These are phyloP conservation scores for Pelargonium myrrhifolium DNA, from an alignment of 441 rosid genomes.

Conservation along the genomic window DNA sequence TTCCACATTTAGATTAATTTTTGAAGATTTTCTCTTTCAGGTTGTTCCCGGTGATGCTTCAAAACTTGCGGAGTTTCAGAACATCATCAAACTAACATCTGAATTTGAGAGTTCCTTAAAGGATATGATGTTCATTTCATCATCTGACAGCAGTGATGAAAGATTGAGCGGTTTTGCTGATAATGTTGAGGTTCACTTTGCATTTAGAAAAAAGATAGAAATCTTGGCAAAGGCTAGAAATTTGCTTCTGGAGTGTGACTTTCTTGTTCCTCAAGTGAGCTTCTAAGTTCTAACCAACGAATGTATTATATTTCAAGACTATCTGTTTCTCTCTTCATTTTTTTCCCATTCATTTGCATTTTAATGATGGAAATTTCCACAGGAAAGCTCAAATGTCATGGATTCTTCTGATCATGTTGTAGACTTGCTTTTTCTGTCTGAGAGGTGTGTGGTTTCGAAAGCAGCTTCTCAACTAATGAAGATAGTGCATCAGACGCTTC, in stretches of 20 bases:
- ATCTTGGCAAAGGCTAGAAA: slow-evolving; percentile 82
- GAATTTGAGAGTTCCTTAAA: slow-evolving; percentile 69
- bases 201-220: slow-evolving; percentile 71
- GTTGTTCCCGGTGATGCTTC: slow-evolving; percentile 93
- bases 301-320: slow-evolving; percentile 9
- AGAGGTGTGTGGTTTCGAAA: slow-evolving; percentile 72
- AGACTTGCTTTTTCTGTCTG: slow-evolving; percentile 69
- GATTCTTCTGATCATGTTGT: slow-evolving; percentile 47
- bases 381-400: slow-evolving; percentile 45
- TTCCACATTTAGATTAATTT: slow-evolving; percentile 8
- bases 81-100: slow-evolving; percentile 51
- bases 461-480: slow-evolving; percentile 82
- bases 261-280: slow-evolving; percentile 64
- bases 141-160: slow-evolving; percentile 51
- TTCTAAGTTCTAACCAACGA: slow-evolving; percentile 4
- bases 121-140: slow-evolving; percentile 58
- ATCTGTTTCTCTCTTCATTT: not conserved
- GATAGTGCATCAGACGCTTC: slow-evolving; percentile 71
- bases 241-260: slow-evolving; percentile 69
- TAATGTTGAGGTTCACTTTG: slow-evolving; percentile 97
- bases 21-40: slow-evolving; percentile 34
- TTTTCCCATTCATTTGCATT: slow-evolving; percentile 13
- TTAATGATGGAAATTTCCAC: slow-evolving; percentile 23
- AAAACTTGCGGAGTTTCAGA: slow-evolving; percentile 80
- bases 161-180: slow-evolving; percentile 78